phyloP scores from a whole-genome alignment of 306 rosid genomes.

The Trichosanthes truncata region DNA sequence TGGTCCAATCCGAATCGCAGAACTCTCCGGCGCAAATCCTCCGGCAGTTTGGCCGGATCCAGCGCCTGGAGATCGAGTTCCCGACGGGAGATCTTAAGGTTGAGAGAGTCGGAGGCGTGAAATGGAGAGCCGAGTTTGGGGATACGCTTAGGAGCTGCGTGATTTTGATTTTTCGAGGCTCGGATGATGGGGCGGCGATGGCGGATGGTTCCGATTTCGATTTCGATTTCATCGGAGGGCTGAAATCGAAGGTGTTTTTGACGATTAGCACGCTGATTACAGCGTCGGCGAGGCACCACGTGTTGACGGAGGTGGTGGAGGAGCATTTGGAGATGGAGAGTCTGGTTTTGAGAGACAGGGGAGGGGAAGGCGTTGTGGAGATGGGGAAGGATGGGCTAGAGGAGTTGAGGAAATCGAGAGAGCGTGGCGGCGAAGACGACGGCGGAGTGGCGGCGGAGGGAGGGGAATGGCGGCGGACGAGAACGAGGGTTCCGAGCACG shows the following conservation, averaged over 20 bases:
- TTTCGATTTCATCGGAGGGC: conserved; percentile 18
- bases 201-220: not conserved
- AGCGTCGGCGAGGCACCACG: conserved; percentile 38
- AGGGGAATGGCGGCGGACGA: conserved; percentile 10
- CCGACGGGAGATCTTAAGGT: conserved; percentile 23
- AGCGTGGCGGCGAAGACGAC: not conserved
- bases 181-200: not conserved
- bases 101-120: conserved; percentile 22
- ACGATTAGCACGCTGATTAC: conserved; percentile 31
- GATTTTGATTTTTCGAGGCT: conserved; percentile 23
- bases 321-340: conserved; percentile 22
- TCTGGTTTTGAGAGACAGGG: conserved; percentile 25
- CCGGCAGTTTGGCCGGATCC: conserved; percentile 25
- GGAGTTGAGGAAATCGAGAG: conserved; percentile 13
- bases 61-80: conserved; percentile 26
- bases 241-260: conserved; percentile 35
- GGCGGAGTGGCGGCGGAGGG: not conserved
- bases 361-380: conserved; percentile 35
- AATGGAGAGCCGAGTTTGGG: conserved; percentile 42
- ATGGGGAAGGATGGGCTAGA: conserved; percentile 22
- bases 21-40: conserved; percentile 32
- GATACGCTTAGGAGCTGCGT: conserved; percentile 21
- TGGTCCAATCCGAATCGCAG: conserved; percentile 1
- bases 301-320: conserved; percentile 26
- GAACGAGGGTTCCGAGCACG: conserved; percentile 35